Conservation (phyloP, 495 filamentous ascomycete species). For the Annulohypoxylon nitens region DNA sequence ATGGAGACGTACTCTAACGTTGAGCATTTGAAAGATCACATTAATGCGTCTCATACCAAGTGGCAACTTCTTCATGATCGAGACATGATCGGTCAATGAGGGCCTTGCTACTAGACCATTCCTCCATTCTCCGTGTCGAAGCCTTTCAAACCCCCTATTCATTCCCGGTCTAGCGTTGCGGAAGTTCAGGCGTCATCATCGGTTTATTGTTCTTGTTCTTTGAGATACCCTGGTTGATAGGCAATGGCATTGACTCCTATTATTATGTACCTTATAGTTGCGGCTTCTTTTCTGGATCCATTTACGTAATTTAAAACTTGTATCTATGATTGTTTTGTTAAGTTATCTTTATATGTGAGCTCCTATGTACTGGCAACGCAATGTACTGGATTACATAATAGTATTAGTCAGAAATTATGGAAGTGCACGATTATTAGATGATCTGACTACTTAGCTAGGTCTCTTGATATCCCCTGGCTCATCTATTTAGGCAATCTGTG, state of each 20-base stretch:
- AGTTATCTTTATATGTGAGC: no score
- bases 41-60: slow-evolving; percentile 55
- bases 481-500: no score
- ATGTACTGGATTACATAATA: no score
- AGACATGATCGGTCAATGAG: slow-evolving; percentile 49
- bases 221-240: slow-evolving; percentile 5
- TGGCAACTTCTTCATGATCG: slow-evolving; percentile 59
- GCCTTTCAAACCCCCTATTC: neutral
- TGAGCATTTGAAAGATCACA: slow-evolving; percentile 50
- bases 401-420: no score
- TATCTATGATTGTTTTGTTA: no score
- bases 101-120: neutral
- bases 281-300: neutral
- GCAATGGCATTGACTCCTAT: neutral
- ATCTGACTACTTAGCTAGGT: no score
- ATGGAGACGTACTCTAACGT: slow-evolving; percentile 52
- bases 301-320: neutral
- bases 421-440: no score
- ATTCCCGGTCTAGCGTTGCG: neutral
- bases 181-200: neutral
- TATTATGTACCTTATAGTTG: neutral
- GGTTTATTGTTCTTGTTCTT: neutral
- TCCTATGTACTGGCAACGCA: no score
- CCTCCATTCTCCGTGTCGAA: neutral
- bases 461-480: no score